phyloP scores from a whole-genome alignment of 345 rosid species.

The Xanthoceras sorbifolium region DNA sequence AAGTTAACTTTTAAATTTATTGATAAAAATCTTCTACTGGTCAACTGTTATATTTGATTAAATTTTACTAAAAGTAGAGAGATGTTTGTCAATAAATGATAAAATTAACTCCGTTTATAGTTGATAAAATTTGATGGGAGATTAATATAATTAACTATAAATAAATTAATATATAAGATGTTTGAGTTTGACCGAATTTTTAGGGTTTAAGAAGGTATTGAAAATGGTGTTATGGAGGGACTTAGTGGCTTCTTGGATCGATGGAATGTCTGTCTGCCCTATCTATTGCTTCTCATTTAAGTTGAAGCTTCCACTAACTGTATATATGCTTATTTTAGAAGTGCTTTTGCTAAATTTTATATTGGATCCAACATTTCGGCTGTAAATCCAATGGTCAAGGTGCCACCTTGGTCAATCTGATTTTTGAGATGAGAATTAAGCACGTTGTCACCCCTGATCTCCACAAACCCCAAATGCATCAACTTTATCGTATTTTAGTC shows the following conservation, averaged over 20 bases:
- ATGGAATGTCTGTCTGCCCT: constrained; percentile 37
- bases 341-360: constrained; percentile 9
- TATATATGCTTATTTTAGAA: not conserved
- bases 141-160: too few relatives aligned
- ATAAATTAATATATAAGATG: not conserved
- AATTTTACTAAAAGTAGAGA: too few relatives aligned
- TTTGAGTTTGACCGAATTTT: constrained; percentile 16
- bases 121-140: too few relatives aligned
- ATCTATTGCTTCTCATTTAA: constrained; percentile 20
- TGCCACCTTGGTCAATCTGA: too few relatives aligned
- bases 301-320: constrained; percentile 27
- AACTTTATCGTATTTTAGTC: too few relatives aligned
- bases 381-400: not conserved
- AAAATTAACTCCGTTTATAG: too few relatives aligned
- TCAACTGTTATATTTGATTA: too few relatives aligned
- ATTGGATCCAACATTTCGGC: constrained; percentile 1
- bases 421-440: constrained; percentile 20
- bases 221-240: constrained; percentile 5
- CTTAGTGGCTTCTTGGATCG: constrained; percentile 25
- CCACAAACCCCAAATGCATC: not conserved
- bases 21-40: too few relatives aligned
- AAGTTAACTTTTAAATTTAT: too few relatives aligned
- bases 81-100: too few relatives aligned
- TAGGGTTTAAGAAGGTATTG: not conserved
- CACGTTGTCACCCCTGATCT: not conserved